These are phyloP conservation scores for Nicotiana knightiana DNA, from an alignment of 257 asterid genomes.

Conservation along the genomic window DNA sequence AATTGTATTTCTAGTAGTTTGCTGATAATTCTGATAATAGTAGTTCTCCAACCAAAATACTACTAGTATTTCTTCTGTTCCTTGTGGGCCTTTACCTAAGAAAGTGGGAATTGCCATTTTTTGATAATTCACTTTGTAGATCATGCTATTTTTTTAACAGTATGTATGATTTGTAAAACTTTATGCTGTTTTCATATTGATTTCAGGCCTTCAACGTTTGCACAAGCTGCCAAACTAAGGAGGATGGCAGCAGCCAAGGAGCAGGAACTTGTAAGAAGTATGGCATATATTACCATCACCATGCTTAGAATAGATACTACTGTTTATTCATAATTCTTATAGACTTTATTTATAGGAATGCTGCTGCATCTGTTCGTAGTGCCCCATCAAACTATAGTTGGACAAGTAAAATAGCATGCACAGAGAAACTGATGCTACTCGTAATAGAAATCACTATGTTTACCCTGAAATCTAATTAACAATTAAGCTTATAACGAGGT, in stretches of 20 bases:
- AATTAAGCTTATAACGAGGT: no score
- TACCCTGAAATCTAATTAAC: no score
- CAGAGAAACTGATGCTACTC: neutral
- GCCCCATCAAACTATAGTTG: neutral
- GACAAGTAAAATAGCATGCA: neutral
- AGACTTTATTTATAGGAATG: neutral
- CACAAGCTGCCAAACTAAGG: constrained; percentile 90
- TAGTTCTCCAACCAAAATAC: neutral
- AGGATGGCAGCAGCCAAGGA: constrained; percentile 90
- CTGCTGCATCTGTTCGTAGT: neutral
- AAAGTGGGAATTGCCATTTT: neutral
- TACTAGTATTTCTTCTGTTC: neutral
- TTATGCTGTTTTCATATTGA: constrained; percentile 2
- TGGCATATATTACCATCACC: neutral
- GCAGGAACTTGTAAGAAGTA: constrained; percentile 83
- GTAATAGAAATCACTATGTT: neutral
- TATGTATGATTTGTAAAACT: neutral
- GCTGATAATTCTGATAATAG: no score
- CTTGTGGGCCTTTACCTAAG: neutral
- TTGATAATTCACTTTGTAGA: neutral
- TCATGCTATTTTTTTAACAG: neutral
- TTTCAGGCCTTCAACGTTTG: constrained; percentile 96
- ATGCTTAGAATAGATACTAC: neutral
- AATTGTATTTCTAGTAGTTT: no score
- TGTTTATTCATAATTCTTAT: neutral